Conservation (phyloP, 441 rosid species). For the Pelargonium myrrhifolium region DNA sequence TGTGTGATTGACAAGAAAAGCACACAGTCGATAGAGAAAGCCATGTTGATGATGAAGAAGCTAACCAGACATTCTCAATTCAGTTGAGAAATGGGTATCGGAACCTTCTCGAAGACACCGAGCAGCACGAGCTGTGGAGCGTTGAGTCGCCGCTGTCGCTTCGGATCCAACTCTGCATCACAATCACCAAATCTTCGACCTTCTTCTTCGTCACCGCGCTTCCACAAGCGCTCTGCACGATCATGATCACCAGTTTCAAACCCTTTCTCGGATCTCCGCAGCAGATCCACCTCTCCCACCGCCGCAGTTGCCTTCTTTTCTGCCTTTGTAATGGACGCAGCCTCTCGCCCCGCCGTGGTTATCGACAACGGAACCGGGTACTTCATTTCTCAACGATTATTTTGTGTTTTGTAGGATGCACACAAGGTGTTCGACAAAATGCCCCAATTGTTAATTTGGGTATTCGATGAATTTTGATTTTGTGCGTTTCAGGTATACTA, state of each 20-base stretch:
- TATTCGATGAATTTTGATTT: too few species aligned
- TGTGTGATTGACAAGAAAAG: constrained; percentile 36
- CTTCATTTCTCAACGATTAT: background rate
- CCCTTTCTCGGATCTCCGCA: constrained; percentile 45
- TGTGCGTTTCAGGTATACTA: constrained; percentile 55
- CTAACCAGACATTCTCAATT: constrained; percentile 16
- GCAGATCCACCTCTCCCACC: constrained; percentile 30
- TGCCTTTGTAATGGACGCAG: constrained; percentile 56
- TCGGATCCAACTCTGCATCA: constrained; percentile 41
- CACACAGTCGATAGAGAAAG: constrained; percentile 15
- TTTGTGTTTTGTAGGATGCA: background rate
- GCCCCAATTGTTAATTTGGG: constrained; percentile 9
- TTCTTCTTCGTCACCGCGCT: constrained; percentile 21
- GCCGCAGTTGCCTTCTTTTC: constrained; percentile 16
- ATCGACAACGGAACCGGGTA: constrained; percentile 98
- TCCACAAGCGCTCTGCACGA: constrained; percentile 32
- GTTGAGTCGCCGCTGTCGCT: constrained; percentile 52
- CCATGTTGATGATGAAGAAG: constrained; percentile 19
- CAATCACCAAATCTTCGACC: constrained; percentile 15
- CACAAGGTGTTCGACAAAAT: constrained; percentile 36
- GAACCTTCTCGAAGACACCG: constrained; percentile 15
- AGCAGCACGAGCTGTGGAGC: constrained; percentile 14
- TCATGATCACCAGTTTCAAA: constrained; percentile 44
- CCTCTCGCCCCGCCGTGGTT: constrained; percentile 92
- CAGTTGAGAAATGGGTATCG: constrained; percentile 32